Evolutionary conservation across 306 rosid species (phyloP), one percentile per base, ranked within the genome.

Genomic region (Argentina anserina): DNA sequence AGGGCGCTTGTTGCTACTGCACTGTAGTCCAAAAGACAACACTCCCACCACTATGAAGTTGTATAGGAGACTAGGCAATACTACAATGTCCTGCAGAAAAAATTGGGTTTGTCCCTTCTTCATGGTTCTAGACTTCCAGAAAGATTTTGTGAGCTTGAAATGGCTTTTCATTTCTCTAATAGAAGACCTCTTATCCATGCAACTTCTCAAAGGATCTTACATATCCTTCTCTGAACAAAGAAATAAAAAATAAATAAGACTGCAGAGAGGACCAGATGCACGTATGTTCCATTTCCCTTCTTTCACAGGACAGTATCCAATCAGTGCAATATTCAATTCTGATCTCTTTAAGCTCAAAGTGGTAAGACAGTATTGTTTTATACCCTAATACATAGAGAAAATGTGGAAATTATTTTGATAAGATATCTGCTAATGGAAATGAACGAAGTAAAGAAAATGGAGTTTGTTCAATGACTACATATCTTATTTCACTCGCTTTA

Each of bases 381-480:
- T 41, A 47, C 58, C 58, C 47, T 26, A 42, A 0, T 15, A 21
- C 31, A 25, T 5, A 31, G 36, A 39, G 9, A 67, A 70, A 47
- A 71, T 13, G 46, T 34, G 67, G 58, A 73, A 26, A 33, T 45
- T 63, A 56, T 34, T 29, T 43, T 59, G 75, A 78, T 59, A 56
- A 61, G 70, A 75, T 78, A 81, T 80, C 73, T 72, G 75, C 58
- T 76, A 69, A 53, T 69, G 42, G 42, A 65, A 69, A 75, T 46
- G 46, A 75, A 67, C 61, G 81, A 74, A 69, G 68, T 67, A 77
- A 69, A 78, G 81, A 80, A 85, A 79, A 77, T 80, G 78, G 82
- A 80, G 86, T 75, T 81, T 85, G 74, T 85, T 82, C 55, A 61
- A 76, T 60, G 73, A 78, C 83, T 76, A 72, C 69, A 81, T 71